Base-by-base conservation (phyloP, 768 basidiomycete species). In the Tremella mesenterica region DNA sequence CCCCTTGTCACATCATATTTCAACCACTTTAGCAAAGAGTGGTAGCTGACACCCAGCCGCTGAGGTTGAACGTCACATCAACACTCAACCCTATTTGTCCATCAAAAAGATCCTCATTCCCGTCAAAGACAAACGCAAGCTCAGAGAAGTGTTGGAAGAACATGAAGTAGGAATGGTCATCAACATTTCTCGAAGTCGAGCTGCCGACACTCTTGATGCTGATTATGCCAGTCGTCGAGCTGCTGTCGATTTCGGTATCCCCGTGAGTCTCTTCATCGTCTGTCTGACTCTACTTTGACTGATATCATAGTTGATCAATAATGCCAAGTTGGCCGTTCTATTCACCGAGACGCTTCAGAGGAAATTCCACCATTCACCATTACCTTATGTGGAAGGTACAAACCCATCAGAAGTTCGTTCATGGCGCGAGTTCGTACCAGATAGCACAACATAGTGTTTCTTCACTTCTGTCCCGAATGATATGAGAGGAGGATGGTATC, bases 171-270 rank as follows among this genome's bases (percentile, higher is more conserved):
- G 90, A 67, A 85, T 83, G 44, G 95, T 99, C 38, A 83, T 97
- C 75, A 96, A 97, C 76, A 79, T 99, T 48, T 85, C 93, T 10
- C 82, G 84, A 65, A 76, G 81, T 50, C 83, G 90, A 5, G 92
- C 85, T 29, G 77, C 75, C 36, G 81, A 83, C 63, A 81, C 84
- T 12, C 78, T 82, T 12, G 95, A 97, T 69, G 88, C 96, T 70
- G 91, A 97, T 64, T 99, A 99, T 65, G 92, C 96, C 44, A 93
- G 95, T 50, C 81, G 95, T 69, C 80, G 91, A 60, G 92, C 92
- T 71, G 89, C 90, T 49, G 89, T 93, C 50, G 92, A 97, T 76
- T 97, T 96, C 60, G 95, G 95, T 54, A 74, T 96, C 52, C 69
- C 68, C 14, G 67, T 71, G 38, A 64, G 69, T 64, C 14, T n/a